Evolutionary conservation across 2,329 filamentous ascomycete species (phyloP).

Genomic region (Colletotrichum ledebouriae): DNA sequence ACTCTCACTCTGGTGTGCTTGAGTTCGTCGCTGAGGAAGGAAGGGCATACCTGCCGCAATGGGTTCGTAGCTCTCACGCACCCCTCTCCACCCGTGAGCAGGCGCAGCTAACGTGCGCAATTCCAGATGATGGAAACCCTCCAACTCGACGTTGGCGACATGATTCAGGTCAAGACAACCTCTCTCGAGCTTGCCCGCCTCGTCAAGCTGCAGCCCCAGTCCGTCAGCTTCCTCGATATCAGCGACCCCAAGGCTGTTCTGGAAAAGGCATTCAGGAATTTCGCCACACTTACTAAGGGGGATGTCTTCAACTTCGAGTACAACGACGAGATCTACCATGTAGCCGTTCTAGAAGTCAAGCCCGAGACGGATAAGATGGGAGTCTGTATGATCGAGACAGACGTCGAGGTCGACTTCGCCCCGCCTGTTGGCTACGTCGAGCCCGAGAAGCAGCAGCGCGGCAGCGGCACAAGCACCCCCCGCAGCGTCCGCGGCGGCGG

Average conservation of each 20-base stretch:
- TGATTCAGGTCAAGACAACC: constrained; percentile 95
- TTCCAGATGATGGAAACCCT: constrained; percentile 92
- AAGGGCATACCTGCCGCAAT: constrained; percentile 94
- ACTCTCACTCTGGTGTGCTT: constrained; percentile 93
- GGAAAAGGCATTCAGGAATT: constrained; percentile 96
- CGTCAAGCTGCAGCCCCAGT: constrained; percentile 97
- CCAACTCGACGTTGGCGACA: constrained; percentile 88
- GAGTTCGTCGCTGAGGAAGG: constrained; percentile 99
- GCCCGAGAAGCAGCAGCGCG: constrained; percentile 70
- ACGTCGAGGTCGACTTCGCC: constrained; percentile 96
- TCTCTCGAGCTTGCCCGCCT: constrained; percentile 90
- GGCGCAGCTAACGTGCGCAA: constrained; percentile 1
- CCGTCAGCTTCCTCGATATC: constrained; percentile 93
- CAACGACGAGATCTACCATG: constrained; percentile 93
- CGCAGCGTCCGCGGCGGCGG: constrained; percentile 72
- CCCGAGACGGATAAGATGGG: constrained; percentile 85
- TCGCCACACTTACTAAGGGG: constrained; percentile 91
- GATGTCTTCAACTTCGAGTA: constrained; percentile 97
- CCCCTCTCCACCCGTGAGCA: too few relatives aligned
- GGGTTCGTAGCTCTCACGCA: constrained; percentile 68
- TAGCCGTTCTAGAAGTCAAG: constrained; percentile 94
- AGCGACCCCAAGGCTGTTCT: constrained; percentile 97
- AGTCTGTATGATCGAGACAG: constrained; percentile 95
- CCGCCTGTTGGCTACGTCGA: constrained; percentile 95
- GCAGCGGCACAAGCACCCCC: constrained; percentile 89